Evolutionary conservation across 2,329 filamentous ascomycete genomes (phyloP).

Genomic region (Scytalidium sp.): DNA sequence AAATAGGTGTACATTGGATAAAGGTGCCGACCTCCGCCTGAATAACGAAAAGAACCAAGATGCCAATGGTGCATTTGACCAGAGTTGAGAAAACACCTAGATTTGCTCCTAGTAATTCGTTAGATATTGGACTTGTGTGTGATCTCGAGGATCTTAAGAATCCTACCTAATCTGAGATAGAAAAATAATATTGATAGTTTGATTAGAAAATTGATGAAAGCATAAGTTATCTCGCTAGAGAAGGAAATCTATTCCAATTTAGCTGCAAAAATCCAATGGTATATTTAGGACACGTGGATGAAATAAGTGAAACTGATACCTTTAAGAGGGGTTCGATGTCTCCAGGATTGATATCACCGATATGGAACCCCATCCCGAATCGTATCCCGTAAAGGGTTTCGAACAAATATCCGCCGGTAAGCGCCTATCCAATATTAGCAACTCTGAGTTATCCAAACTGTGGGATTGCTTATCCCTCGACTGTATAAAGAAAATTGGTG

Average conservation of each 20-base stretch:
- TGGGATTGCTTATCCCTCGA: too few relatives aligned
- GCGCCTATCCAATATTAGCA: slow-evolving; percentile 1
- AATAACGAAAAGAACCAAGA: slow-evolving; percentile 23
- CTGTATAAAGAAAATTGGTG: not conserved
- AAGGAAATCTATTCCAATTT: slow-evolving; percentile 18
- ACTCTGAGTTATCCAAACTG: too few relatives aligned
- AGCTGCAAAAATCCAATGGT: not conserved
- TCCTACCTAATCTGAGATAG: slow-evolving; percentile 31
- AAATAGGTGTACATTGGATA: slow-evolving; percentile 29
- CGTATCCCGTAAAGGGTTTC: slow-evolving; percentile 11
- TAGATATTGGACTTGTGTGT: not conserved
- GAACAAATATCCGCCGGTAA: slow-evolving; percentile 12
- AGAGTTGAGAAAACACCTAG: slow-evolving; percentile 18
- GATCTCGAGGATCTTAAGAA: not conserved
- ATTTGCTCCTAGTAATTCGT: slow-evolving; percentile 15
- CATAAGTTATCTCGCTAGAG: slow-evolving; percentile 29
- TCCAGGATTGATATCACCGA: not conserved
- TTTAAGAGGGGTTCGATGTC: not conserved
- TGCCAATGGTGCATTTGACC: slow-evolving; percentile 23
- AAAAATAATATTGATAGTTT: slow-evolving; percentile 32
- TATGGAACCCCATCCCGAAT: slow-evolving; percentile 12
- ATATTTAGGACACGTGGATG: not conserved
- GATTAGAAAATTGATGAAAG: slow-evolving; percentile 24
- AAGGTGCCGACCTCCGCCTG: slow-evolving; percentile 23
- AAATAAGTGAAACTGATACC: not conserved